Conservation (phyloP, 2,329 filamentous ascomycete genomes). For the Pseudopyrenochaeta lycopersici region DNA sequence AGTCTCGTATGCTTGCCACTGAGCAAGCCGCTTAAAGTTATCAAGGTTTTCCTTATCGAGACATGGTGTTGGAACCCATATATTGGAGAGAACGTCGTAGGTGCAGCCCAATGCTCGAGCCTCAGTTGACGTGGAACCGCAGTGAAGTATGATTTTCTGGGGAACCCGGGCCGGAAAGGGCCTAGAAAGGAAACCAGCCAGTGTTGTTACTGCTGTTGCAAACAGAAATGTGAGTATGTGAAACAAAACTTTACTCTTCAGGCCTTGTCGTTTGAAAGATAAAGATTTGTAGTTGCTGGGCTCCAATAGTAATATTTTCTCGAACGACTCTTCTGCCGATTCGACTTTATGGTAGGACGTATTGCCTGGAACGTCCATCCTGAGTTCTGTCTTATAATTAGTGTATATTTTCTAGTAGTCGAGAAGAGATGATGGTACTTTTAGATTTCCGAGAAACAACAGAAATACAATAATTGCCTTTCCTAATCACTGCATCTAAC, state of each 20-base stretch:
- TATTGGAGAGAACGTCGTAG: conserved; percentile 11
- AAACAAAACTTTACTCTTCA: neutral
- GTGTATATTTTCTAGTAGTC: neutral
- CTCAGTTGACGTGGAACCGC: conserved; percentile 5
- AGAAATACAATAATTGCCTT: too few relatives aligned
- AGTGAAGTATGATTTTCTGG: conserved; percentile 2
- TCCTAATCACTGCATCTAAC: too few relatives aligned
- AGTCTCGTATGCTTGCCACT: neutral
- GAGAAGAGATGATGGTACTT: too few relatives aligned
- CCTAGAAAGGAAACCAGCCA: neutral
- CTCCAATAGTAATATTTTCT: neutral
- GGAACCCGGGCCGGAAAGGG: neutral
- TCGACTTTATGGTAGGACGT: neutral
- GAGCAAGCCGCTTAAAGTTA: conserved; percentile 4
- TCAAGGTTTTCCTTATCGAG: conserved; percentile 5
- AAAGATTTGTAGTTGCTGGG: neutral
- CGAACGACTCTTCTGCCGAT: neutral
- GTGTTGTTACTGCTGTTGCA: conserved; percentile 2
- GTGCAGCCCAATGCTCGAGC: conserved; percentile 5
- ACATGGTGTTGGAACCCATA: conserved; percentile 2
- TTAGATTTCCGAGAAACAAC: too few relatives aligned
- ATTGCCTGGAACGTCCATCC: neutral
- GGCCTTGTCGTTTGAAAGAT: neutral
- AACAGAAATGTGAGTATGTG: neutral
- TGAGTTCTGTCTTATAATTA: neutral